Base-by-base conservation (phyloP, 306 rosid species). In the Vigna hirtella region DNA sequence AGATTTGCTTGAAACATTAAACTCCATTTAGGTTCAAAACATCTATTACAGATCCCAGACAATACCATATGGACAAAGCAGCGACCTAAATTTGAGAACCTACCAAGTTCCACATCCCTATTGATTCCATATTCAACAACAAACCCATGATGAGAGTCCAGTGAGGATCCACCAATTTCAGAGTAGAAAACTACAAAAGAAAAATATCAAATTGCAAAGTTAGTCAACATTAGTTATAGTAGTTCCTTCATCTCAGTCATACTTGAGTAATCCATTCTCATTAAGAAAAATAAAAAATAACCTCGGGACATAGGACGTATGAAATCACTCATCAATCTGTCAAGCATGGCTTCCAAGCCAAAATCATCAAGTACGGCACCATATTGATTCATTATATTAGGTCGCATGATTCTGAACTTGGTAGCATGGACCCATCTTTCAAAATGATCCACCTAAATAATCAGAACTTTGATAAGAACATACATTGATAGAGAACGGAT, bases 311-410 rank as follows among this genome's bases (percentile, higher is more conserved):
- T 61, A 47, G 99, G 98, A 61, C 86, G 77, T 77, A 96, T 85
- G 86, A 88, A 91, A 72, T 83, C 92, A 74, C 77, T 81, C 98
- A 90, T 89, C 78, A 96, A 82, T 80, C 86, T 93, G 66, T 84
- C 86, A 79, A 93, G 97, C 99, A 96, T 96, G 75, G 80, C 24
- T 78, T 93, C 96, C 50, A 96, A 38, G 45, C 99, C 98, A 87
- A 96, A 89, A 80, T 96, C 99, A 84, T 96, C 98, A 56, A 96
- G 99, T 80, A 96, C 99, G 50, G 85, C 98, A 69, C 99, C 99
- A 77, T 83, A 93, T 74, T 81, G 79, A 81, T 96, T 96, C 99
- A 96, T 88, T 74, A 94, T 93, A 82, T 90, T 96, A 28, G 99
- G 98, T 57, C 98, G 89, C 98, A 93, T 93, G 85, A 93, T 91